These are phyloP conservation scores for Neurospora sp. DNA, from an alignment of 495 filamentous ascomycete genomes.

Conservation along the genomic window DNA sequence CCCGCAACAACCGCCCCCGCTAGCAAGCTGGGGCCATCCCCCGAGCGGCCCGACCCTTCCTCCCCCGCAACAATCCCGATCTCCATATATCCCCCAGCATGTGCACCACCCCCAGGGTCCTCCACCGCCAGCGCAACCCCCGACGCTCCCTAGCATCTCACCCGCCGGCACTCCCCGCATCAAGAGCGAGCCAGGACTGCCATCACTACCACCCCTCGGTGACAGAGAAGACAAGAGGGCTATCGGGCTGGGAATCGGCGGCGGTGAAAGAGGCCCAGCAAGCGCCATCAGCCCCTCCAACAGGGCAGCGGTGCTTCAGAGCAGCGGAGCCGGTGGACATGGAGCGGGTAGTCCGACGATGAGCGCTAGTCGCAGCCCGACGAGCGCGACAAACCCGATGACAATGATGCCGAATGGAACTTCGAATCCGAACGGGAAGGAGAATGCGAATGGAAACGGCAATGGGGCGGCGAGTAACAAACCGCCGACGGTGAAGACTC, in stretches of 20 bases:
- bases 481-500: constrained; percentile 21
- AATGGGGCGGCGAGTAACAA: constrained; percentile 6
- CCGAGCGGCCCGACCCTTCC: not conserved
- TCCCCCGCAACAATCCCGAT: not conserved
- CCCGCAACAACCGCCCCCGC: not conserved
- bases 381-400: not conserved
- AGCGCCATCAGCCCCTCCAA: not conserved
- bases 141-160: not conserved
- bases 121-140: not conserved
- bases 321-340: constrained; percentile 25
- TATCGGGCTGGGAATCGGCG: not conserved
- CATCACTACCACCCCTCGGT: not conserved
- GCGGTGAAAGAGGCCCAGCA: not conserved
- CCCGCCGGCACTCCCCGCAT: not conserved
- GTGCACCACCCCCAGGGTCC: not conserved
- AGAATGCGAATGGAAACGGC: not conserved
- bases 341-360: not conserved
- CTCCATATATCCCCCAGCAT: not conserved
- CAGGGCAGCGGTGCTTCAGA: constrained; percentile 27
- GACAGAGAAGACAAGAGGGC: not conserved
- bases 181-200: not conserved
- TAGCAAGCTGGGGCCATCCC: not conserved
- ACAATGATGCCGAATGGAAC: not conserved
- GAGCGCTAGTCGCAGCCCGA: not conserved
- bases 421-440: not conserved